Base-by-base conservation (phyloP, 2,329 filamentous ascomycete genomes). In the Amesomyces nigricolor region DNA sequence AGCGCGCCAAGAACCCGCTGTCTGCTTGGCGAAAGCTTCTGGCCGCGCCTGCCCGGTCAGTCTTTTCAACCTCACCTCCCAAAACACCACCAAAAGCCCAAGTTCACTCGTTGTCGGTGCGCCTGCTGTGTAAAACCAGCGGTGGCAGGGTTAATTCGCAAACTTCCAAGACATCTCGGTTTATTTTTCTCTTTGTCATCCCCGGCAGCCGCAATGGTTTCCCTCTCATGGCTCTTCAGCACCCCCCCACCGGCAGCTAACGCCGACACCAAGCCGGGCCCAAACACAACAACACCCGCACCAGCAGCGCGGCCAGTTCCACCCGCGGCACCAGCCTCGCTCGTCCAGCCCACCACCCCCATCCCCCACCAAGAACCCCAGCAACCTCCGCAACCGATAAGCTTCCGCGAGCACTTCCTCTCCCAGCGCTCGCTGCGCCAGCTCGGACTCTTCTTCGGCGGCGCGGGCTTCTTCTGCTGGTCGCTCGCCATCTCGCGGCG, bases 401-500 rank as follows among this genome's bases (percentile, higher is more conserved):
- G 53, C 14, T 48, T 54, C 35, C 40, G 57, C 35, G 29, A 16
- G 26, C 58, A 58, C 47, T 29, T 73, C 50, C 63, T 75, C 49
- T 75, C 75, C 14, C 67, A 71, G 48, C 79, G 82, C 65, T 79
- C 76, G 40, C 68, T 80, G 48, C 78, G 78, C 52, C 86, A 91
- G 69, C 71, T 89, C 13, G 78, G 83, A 22, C 72, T 96, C 57
- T 86, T 94, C 70, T 76, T 86, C 63, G 83, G 85, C 58, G 92
- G 92, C 42, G 79, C 88, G 10, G 77, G 82, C 53, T 95, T 95
- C 72, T 80, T 95, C 61, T 74, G 81, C 19, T 77, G 91, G 60
- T 89, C 90, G 1, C 75, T 87, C 1, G 67, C 86, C 53, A 75
- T 95, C 30, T 88, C 89, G 1, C 80, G 87, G 30, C 83, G 91